Evolutionary conservation across 2,329 filamentous ascomycete genomes (phyloP), one percentile per base, ranked within the genome.

Genomic region (Ceratocystis lukuohia): DNA sequence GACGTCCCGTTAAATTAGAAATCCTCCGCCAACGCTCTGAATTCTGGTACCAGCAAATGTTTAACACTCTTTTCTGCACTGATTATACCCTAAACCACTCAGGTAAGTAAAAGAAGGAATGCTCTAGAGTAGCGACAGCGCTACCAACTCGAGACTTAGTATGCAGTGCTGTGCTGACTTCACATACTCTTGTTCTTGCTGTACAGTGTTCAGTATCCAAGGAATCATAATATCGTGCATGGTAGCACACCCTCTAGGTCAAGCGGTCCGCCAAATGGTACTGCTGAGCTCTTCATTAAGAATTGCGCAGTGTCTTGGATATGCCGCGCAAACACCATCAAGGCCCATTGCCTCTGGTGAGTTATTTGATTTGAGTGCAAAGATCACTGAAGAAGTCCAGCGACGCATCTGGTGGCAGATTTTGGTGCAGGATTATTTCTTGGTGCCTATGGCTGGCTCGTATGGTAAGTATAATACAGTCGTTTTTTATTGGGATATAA

Each of bases 361-460:
- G 1, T 22, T 6, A 4, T 46, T 61, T 46, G 61, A 53, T 46
- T 25, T 53, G 48, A n/a, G 20, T 20, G 20, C 25, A 28, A 64
- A 53, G 30, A 65, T 63, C 33, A 46, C 53, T 15, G 63, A 68
- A 41, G 63, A 68, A 53, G 48, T 68, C 44, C 33, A 56, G 2
- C 64, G 66, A 8, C 63, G 66, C 30, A 62, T 68, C n/a, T 68
- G 66, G 66, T 68, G 66, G 66, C 66, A 68, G 50, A 65, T 68
- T 44, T 25, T 68, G 45, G 59, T 68, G 15, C 66, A 68, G 33
- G 66, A 68, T 25, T 68, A 68, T 59, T 68, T 68, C 57, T 41
- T 62, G 37, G 66, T 68, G 37, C 66, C 66, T n/a, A 68, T 68
- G 66, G 66, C 66, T 12, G 66, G 66, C 25, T 65, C 63, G 15